A percentile compares a stretch with the other conserved stretches of the same genome.
These are phyloP conservation scores for Caryocar brasiliense DNA, from an alignment of 441 rosid genomes.

Conservation along the genomic window DNA sequence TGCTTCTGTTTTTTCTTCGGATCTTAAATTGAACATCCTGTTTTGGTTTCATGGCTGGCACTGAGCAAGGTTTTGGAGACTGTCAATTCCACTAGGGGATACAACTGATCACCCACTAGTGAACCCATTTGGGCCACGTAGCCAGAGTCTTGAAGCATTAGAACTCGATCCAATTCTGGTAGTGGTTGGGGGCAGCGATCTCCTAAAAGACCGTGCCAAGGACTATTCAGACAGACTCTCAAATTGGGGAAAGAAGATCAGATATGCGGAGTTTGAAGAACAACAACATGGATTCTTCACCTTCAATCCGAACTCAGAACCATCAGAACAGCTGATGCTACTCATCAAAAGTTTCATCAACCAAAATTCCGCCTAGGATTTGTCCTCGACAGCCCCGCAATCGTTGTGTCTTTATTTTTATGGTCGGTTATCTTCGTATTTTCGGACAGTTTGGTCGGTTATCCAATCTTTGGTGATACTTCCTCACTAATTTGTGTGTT, in stretches of 20 bases:
- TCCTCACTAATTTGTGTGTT: no score
- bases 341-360: constrained; percentile 27
- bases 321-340: constrained; percentile 28
- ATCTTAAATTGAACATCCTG: no score
- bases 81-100: constrained; percentile 37
- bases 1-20: no score
- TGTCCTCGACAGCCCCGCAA: no score
- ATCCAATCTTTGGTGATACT: no score
- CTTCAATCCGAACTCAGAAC: constrained; percentile 29
- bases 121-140: constrained; percentile 49
- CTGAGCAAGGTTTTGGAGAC: constrained; percentile 52
- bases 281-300: constrained; percentile 51
- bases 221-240: constrained; percentile 34
- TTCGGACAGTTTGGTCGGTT: no score
- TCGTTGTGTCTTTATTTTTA: no score
- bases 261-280: constrained; percentile 40
- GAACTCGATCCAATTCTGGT: constrained; percentile 38
- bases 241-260: constrained; percentile 30
- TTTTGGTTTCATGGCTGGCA: no score
- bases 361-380: constrained; percentile 10
- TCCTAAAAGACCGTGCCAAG: constrained; percentile 35
- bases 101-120: constrained; percentile 41
- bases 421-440: no score
- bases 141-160: constrained; percentile 19
- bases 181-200: constrained; percentile 40